These are phyloP conservation scores for Porogramme epimiltina DNA, from an alignment of 1,284 basidiomycete genomes.

Conservation along the genomic window DNA sequence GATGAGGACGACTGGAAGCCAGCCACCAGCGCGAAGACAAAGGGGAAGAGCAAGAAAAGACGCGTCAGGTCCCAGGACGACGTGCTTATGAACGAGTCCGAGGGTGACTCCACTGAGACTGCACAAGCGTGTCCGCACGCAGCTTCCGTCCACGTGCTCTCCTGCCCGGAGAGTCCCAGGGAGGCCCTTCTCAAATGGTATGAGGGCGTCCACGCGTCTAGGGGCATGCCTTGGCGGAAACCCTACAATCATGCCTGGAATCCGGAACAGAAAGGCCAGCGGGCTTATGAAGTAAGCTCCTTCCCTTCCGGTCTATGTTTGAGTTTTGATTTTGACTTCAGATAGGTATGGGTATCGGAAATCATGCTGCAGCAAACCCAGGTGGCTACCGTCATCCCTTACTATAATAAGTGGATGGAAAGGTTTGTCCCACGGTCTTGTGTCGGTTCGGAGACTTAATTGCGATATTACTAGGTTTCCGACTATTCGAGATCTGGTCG, in stretches of 20 bases:
- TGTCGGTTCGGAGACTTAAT: too few relatives aligned
- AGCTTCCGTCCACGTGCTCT: conserved; percentile 37
- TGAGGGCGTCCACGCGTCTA: conserved; percentile 54
- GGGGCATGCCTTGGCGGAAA: conserved; percentile 89
- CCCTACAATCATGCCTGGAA: conserved; percentile 56
- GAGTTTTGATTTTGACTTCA: not conserved
- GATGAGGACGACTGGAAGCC: conserved; percentile 8
- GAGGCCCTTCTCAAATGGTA: conserved; percentile 69
- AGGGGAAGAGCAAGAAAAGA: conserved; percentile 8
- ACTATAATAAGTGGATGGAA: conserved; percentile 85
- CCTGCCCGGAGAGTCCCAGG: conserved; percentile 41
- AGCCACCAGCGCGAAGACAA: conserved; percentile 6
- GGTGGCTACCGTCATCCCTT: conserved; percentile 86
- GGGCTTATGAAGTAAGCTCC: conserved; percentile 72
- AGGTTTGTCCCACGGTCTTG: conserved; percentile 51
- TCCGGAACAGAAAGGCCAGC: conserved; percentile 59
- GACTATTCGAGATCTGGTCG: conserved; percentile 76
- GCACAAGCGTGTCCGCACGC: conserved; percentile 31
- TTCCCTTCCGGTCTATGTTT: not conserved
- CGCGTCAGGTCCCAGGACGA: conserved; percentile 6
- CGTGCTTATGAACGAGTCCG: conserved; percentile 2
- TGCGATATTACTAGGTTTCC: conserved; percentile 77
- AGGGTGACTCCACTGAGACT: conserved; percentile 1
- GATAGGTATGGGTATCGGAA: conserved; percentile 85
- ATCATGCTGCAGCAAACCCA: conserved; percentile 99